Base-by-base conservation (phyloP, 2,329 filamentous ascomycete genomes). In the Fusarium pseudograminearum region DNA sequence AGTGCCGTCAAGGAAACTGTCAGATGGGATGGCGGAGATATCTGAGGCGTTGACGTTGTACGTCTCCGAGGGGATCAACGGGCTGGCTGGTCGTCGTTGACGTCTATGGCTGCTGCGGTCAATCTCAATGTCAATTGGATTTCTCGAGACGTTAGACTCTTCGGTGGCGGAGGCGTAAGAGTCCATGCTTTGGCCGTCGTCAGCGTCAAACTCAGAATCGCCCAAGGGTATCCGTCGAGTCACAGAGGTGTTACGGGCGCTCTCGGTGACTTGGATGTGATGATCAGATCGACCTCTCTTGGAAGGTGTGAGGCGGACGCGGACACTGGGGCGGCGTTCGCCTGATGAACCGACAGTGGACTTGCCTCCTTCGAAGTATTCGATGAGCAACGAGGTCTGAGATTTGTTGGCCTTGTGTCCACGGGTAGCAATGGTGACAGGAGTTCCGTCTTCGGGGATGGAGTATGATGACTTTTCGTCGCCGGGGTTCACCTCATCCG, bases 111-210 rank as follows among this genome's bases (percentile, higher is more conserved):
- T 82, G 69, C 85, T 82, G 51, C 88, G 86, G 74, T 94, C 87
- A 67, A 98, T 93, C 78, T 98, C 95, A 65, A 98, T 92, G 77
- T 98, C 94, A 69, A 98, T 90, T 36, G 94, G 94, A 55, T 92
- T 90, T 56, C 87, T 84, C 33, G 88, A 89, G 60, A 94, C 86
- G 79, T 91, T 94, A 69, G 92, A 95, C 78, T 92, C 93, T 77
- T 93, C 91, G 10, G 90, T 92, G 20, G 87, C 89, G 53, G 93
- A 96, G 34, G 91, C 92, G 77, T 92, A 92, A 38, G 93, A 96
- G 71, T 85, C 87, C 78, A 90, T 83, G 76, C 90, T 92, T 65
- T 86, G 83, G 61, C 87, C 88, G 83, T 93, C 91, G 57, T 90
- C 89, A 38, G 76, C 81, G 62, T 85, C 83, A 57, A 84, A 81